phyloP scores from a whole-genome alignment of 2,329 filamentous ascomycete species.

The Colletotrichum musicola region DNA sequence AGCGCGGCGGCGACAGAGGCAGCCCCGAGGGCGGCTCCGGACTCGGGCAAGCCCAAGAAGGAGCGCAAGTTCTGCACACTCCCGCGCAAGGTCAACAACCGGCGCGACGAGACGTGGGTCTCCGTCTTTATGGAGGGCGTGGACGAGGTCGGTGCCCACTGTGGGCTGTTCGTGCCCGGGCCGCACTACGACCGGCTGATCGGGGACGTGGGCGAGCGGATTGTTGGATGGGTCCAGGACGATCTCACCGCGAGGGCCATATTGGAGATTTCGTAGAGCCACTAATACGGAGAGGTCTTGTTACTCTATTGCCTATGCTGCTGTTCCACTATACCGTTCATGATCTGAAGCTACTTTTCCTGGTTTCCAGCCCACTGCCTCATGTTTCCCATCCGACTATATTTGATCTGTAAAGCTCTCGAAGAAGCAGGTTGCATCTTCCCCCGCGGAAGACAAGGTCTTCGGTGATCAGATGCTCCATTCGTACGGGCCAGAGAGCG shows the following conservation, averaged over 20 bases:
- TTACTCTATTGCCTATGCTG: no score
- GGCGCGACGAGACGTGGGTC: conserved; percentile 79
- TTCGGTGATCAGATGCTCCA: no score
- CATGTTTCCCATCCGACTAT: no score
- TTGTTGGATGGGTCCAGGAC: conserved; percentile 78
- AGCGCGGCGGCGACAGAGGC: conserved; percentile 35
- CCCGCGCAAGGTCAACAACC: conserved; percentile 67
- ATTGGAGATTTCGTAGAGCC: conserved; percentile 44
- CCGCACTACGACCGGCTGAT: conserved; percentile 82
- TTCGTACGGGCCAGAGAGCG: no score
- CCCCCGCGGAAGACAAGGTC: no score
- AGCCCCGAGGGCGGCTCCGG: conserved; percentile 32
- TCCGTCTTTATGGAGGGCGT: conserved; percentile 84
- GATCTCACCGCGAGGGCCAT: conserved; percentile 62
- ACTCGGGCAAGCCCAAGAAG: conserved; percentile 57
- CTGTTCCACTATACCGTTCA: no score
- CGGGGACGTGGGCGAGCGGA: conserved; percentile 76
- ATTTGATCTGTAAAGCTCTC: no score
- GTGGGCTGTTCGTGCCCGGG: conserved; percentile 80
- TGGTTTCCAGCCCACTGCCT: no score
- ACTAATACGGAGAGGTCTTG: no score
- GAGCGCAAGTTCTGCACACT: conserved; percentile 85
- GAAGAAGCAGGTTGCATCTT: no score
- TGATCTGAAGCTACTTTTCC: no score
- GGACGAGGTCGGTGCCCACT: conserved; percentile 89